These are phyloP conservation scores for Paraphaeosphaeria sporulosa DNA, from an alignment of 2,329 filamentous ascomycete genomes.

Conservation along the genomic window DNA sequence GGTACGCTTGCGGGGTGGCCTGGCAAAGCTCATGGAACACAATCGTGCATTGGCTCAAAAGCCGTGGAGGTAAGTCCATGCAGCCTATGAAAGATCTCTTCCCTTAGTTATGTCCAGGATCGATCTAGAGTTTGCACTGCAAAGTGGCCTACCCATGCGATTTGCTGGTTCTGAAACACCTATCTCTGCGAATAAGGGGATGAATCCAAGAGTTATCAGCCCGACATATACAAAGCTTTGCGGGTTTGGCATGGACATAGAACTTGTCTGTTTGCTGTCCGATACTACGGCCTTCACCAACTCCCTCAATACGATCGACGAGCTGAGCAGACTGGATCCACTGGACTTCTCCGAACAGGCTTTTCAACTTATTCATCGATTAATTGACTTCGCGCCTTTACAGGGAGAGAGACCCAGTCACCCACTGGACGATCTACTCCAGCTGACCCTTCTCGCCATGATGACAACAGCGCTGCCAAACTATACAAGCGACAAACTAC, in stretches of 20 bases:
- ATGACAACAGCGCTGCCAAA: conserved; percentile 21
- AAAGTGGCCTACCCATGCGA: conserved; percentile 6
- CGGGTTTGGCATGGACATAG: not conserved
- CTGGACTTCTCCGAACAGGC: conserved; percentile 16
- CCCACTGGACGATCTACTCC: conserved; percentile 14
- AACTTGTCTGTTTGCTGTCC: conserved; percentile 4
- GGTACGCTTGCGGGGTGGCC: conserved; percentile 18
- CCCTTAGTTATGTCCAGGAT: not conserved
- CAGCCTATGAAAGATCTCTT: not conserved
- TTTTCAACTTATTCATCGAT: conserved; percentile 8
- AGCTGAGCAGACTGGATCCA: conserved; percentile 10
- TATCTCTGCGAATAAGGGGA: not conserved
- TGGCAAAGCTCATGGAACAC: conserved; percentile 14
- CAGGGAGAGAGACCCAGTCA: not conserved
- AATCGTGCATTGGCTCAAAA: conserved; percentile 18
- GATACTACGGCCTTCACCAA: conserved; percentile 9
- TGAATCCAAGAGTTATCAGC: not conserved
- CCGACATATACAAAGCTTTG: conserved; percentile 2
- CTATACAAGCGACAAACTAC: conserved; percentile 14
- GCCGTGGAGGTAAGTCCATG: conserved; percentile 11
- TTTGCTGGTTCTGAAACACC: conserved; percentile 13
- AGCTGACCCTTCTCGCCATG: conserved; percentile 14
- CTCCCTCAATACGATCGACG: conserved; percentile 3
- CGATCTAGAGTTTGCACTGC: conserved; percentile 18
- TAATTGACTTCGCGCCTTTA: conserved; percentile 14